These are phyloP conservation scores for Trichoderma atroviride DNA, from an alignment of 2,329 filamentous ascomycete species.

Conservation along the genomic window DNA sequence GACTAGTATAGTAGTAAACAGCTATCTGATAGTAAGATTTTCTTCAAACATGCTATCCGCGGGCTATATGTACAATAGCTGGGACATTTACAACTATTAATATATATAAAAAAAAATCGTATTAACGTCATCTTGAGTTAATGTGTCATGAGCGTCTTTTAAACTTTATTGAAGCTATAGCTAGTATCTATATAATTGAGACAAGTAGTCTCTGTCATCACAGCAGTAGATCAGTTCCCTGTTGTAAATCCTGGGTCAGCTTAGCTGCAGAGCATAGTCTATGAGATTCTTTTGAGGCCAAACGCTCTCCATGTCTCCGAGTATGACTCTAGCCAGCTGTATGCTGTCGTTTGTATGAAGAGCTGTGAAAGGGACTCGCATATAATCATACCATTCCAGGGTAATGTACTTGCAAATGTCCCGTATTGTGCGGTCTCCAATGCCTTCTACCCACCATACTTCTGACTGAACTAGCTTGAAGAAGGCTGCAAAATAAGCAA, in stretches of 20 bases:
- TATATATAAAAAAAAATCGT: constrained; percentile 15
- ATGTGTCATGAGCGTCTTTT: not conserved
- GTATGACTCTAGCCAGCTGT: constrained; percentile 47
- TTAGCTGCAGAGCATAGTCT: not conserved
- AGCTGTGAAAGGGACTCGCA: constrained; percentile 48
- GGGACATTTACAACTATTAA: constrained; percentile 21
- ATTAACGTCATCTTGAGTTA: not conserved
- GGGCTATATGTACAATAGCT: constrained; percentile 17
- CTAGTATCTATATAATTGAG: not conserved
- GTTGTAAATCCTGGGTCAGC: not conserved
- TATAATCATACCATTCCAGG: constrained; percentile 44
- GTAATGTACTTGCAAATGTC: constrained; percentile 48
- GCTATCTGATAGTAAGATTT: constrained; percentile 24
- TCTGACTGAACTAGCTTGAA: constrained; percentile 44
- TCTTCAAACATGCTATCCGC: constrained; percentile 22
- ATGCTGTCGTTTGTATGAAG: constrained; percentile 39
- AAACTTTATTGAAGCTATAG: not conserved
- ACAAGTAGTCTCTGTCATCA: not conserved
- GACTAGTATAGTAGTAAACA: constrained; percentile 43
- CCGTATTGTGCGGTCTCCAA: constrained; percentile 50
- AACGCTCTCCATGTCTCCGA: constrained; percentile 50
- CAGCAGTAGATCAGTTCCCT: not conserved
- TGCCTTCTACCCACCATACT: constrained; percentile 55
- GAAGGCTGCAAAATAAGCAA: constrained; percentile 57
- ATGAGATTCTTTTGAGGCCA: not conserved